Percentiles rank a stretch among this genome's conserved stretches.
These are phyloP conservation scores for Mycena kentingensis DNA, from an alignment of 768 basidiomycete species.

Conservation along the genomic window DNA sequence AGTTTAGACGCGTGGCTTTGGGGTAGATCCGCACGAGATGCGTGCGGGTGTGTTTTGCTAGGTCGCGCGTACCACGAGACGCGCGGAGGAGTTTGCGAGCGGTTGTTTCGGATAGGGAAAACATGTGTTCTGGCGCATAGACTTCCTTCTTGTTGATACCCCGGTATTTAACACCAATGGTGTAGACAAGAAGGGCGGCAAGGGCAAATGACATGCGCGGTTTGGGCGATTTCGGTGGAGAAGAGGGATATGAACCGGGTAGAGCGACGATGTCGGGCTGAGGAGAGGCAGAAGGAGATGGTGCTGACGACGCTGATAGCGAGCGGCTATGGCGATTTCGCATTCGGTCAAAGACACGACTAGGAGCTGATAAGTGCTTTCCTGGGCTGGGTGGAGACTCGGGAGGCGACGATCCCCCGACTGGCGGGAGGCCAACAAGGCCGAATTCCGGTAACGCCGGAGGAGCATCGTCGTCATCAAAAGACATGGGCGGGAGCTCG, in stretches of 20 bases:
- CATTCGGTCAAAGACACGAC: too few species aligned
- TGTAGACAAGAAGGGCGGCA: constrained; percentile 82
- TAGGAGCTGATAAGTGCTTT: too few species aligned
- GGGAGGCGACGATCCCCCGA: too few species aligned
- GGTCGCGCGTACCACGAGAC: constrained; percentile 43
- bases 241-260: constrained; percentile 4
- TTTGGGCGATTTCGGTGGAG: constrained; percentile 37
- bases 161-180: constrained; percentile 91
- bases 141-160: constrained; percentile 85
- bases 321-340: too few species aligned
- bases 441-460: too few species aligned
- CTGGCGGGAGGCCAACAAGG: too few species aligned
- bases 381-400: too few species aligned
- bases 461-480: too few species aligned
- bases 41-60: constrained; percentile 83
- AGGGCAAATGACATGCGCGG: constrained; percentile 76
- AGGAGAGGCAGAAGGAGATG: too few species aligned
- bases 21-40: constrained; percentile 89
- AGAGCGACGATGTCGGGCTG: constrained; percentile 18
- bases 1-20: constrained; percentile 75
- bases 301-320: too few species aligned
- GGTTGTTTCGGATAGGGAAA: constrained; percentile 87
- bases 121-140: constrained; percentile 87
- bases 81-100: constrained; percentile 76
- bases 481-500: too few species aligned